Evolutionary conservation across 495 filamentous ascomycete species (phyloP).

Genomic region (Zalerion maritima): DNA sequence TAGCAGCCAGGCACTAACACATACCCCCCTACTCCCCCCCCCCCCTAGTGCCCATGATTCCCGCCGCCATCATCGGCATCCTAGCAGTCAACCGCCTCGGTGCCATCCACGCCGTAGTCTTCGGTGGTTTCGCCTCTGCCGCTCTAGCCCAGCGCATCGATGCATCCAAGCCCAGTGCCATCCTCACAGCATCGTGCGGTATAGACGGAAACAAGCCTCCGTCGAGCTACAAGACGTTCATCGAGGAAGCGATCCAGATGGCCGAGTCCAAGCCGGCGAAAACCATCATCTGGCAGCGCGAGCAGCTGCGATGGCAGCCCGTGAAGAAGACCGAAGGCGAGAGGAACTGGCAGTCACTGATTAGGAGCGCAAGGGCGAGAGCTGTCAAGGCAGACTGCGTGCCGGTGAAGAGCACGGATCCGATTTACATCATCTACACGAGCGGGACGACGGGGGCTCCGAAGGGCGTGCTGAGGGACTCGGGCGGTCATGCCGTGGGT

Average conservation of each 20-base stretch:
- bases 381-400: slow-evolving; percentile 54
- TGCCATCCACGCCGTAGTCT: slow-evolving; percentile 82
- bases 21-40: no score
- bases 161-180: slow-evolving; percentile 53
- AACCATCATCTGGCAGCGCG: slow-evolving; percentile 63
- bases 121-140: slow-evolving; percentile 73
- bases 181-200: slow-evolving; percentile 84
- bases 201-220: slow-evolving; percentile 77
- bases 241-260: slow-evolving; percentile 48
- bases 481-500: slow-evolving; percentile 79
- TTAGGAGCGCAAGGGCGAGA: slow-evolving; percentile 49
- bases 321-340: slow-evolving; percentile 49
- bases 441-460: slow-evolving; percentile 71
- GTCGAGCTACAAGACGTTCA: slow-evolving; percentile 52
- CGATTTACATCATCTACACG: slow-evolving; percentile 85
- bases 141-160: slow-evolving; percentile 85
- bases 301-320: slow-evolving; percentile 58
- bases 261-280: slow-evolving; percentile 48
- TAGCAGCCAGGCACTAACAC: slow-evolving; percentile 2
- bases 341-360: slow-evolving; percentile 64
- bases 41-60: slow-evolving; percentile 92
- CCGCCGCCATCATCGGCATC: slow-evolving; percentile 69
- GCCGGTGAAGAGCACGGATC: slow-evolving; percentile 61
- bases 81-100: slow-evolving; percentile 71
- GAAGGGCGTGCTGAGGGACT: slow-evolving; percentile 75